Conservation (phyloP, 345 rosid genomes). For the Ceriops zippeliana region DNA sequence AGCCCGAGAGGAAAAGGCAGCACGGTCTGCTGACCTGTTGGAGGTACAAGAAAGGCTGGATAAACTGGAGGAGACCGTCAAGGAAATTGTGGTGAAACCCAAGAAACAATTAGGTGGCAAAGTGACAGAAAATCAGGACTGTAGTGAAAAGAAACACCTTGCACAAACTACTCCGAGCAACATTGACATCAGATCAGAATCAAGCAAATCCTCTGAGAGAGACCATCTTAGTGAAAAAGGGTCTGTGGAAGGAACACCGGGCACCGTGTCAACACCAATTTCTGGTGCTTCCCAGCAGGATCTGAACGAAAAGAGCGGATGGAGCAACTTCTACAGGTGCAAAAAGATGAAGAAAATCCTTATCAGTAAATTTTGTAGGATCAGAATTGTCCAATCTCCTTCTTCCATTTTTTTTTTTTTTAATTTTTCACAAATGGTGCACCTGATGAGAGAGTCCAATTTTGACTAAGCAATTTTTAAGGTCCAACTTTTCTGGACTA, state of each 20-base stretch:
- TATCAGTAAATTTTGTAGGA: not conserved
- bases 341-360: conserved; percentile 12
- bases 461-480: conserved; percentile 1
- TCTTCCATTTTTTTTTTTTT: not conserved
- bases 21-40: conserved; percentile 34
- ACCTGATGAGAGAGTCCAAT: not conserved
- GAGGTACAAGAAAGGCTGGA: conserved; percentile 70
- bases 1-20: conserved; percentile 41
- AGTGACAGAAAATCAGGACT: conserved; percentile 33
- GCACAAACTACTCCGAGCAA: conserved; percentile 10
- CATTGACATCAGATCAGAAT: conserved; percentile 9
- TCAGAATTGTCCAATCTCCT: not conserved
- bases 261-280: conserved; percentile 4
- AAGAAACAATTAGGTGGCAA: conserved; percentile 42
- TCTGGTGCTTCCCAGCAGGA: conserved; percentile 25
- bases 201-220: conserved; percentile 20
- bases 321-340: conserved; percentile 19
- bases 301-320: conserved; percentile 19
- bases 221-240: conserved; percentile 8
- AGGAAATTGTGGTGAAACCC: conserved; percentile 56
- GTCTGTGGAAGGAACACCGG: conserved; percentile 13
- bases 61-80: conserved; percentile 64
- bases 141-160: conserved; percentile 20
- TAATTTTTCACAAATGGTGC: not conserved
- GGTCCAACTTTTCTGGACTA: not conserved